A percentile compares a stretch with the other conserved stretches of the same genome.
phyloP scores from a whole-genome alignment of 441 rosid genomes.

The Brassica hybrid region DNA sequence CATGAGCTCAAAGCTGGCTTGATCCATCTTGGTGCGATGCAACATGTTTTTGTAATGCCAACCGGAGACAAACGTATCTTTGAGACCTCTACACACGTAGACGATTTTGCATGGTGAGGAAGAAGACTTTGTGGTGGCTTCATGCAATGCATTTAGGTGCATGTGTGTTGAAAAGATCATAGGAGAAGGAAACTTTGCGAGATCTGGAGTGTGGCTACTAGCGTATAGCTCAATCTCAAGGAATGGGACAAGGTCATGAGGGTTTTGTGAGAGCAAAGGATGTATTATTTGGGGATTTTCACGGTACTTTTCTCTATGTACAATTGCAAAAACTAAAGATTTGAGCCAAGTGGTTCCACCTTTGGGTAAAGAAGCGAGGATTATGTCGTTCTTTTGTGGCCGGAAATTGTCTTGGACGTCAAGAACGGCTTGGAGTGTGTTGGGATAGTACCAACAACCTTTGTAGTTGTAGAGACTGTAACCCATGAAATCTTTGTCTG shows the following conservation, averaged over 20 bases:
- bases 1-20: conserved; percentile 41
- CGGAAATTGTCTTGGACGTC: conserved; percentile 51
- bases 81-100: conserved; percentile 42
- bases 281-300: conserved; percentile 36
- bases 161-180: conserved; percentile 36
- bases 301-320: conserved; percentile 37
- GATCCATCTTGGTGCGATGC: conserved; percentile 38
- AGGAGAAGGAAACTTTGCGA: conserved; percentile 42
- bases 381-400: conserved; percentile 46
- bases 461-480: conserved; percentile 44
- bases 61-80: conserved; percentile 43
- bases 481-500: conserved; percentile 44
- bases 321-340: conserved; percentile 52
- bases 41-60: conserved; percentile 39
- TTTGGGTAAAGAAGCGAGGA: conserved; percentile 60
- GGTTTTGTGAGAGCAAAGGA: too few species aligned
- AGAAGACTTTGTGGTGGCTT: conserved; percentile 28
- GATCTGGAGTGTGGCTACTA: conserved; percentile 42
- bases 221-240: conserved; percentile 48
- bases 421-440: conserved; percentile 46
- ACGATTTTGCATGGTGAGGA: conserved; percentile 35
- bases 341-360: conserved; percentile 75
- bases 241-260: conserved; percentile 62
- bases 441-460: too few species aligned
- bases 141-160: conserved; percentile 33